Base-by-base conservation (phyloP, 352 stramenopile species). In the Globisporangium cederbergense region DNA sequence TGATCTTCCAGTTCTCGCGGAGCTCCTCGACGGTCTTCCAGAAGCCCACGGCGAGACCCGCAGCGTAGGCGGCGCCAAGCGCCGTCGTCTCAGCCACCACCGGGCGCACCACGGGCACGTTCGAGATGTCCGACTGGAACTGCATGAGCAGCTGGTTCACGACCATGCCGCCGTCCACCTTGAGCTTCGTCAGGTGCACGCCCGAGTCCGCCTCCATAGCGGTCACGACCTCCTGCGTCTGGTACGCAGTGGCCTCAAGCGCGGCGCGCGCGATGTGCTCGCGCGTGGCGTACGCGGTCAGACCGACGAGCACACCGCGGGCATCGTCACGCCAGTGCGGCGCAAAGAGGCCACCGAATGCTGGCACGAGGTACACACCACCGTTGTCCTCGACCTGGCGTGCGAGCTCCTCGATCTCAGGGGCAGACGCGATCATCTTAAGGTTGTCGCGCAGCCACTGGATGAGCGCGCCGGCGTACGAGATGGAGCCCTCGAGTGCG, bases 381-480 rank as follows among this genome's bases (percentile, higher is more conserved):
- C 97, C 96, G 70, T 98, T 99, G 69, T 97, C 89, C 42, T 77
- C 64, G 18, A 97, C 93, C 60, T 91, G 67, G 53, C 83, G 87
- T 18, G 95, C 94, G 30, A 97, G 77, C 13, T 75, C 71, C 79
- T 98, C 91, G 20, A 97, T 88, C 69, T 99, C 90, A 0, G 91
- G 73, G 6, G 93, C 89, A 11, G 77, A 76, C 11, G 72, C 60
- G 63, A 99, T 98, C 68, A 99, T 94, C 71, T 97, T 89, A 14
- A 99, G 79, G 75, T 99, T 99, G 81, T 99, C 97, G 42, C 97
- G 89, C 47, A 99, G 77, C 98, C 98, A 99, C 77, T 99, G 94
- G 60, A 99, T 93, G n/a, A 98, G 89, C 36, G 91, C 96, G 10
- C 97, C 98, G 6, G 90, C 95, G 73, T 98, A 98, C 42, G 95